Evolutionary conservation across 441 rosid species (phyloP).

Genomic region (Metrosideros polymorpha): DNA sequence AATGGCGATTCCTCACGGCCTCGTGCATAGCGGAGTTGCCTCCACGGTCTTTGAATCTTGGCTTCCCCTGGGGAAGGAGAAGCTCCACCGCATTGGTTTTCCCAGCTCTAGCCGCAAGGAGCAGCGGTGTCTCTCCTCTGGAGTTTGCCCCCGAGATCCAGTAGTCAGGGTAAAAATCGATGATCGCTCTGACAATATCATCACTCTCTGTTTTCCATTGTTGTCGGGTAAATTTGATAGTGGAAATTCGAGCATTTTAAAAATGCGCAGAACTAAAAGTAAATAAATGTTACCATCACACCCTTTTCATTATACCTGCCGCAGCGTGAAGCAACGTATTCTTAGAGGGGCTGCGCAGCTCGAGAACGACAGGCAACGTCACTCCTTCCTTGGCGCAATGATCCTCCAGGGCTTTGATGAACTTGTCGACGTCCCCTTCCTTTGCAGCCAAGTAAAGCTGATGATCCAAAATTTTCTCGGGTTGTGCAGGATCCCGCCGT

Average conservation of each 20-base stretch:
- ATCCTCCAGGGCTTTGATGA: background rate
- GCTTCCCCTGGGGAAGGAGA: background rate
- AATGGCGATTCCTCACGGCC: background rate
- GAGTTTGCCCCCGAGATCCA: fast-evolving
- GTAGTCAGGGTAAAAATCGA: fast-evolving
- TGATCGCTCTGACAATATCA: background rate
- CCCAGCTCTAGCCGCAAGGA: background rate
- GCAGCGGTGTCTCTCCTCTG: background rate
- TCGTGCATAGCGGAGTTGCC: background rate
- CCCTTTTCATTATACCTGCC: background rate
- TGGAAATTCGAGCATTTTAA: background rate
- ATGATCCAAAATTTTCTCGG: background rate
- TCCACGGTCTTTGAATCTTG: fast-evolving
- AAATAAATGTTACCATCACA: fast-evolving
- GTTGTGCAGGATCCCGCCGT: background rate
- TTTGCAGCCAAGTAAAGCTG: background rate
- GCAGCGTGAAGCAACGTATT: background rate
- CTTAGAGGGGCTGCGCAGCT: fast-evolving
- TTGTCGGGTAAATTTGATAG: background rate
- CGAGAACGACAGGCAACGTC: fast-evolving
- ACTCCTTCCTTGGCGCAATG: background rate
- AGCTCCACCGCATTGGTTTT: background rate
- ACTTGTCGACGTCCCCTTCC: background rate
- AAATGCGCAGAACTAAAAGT: background rate
- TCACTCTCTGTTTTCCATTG: background rate